phyloP scores from a whole-genome alignment of 129 eudicot species.

The Lactuca sativa region DNA sequence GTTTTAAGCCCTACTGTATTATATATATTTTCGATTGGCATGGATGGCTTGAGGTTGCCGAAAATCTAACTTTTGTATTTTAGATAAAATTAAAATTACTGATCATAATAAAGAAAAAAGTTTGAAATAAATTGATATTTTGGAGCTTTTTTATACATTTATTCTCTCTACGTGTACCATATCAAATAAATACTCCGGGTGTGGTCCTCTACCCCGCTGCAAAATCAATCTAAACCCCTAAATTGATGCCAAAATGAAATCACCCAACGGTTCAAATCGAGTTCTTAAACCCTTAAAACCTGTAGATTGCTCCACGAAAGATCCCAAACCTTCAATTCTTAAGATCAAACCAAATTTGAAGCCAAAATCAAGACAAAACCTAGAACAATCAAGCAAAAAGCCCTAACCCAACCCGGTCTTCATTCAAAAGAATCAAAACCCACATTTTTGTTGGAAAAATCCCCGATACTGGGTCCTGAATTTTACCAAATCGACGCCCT shows the following conservation, averaged over 20 bases:
- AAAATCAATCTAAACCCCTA: slow-evolving; percentile 8
- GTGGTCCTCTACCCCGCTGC: slow-evolving; percentile 7
- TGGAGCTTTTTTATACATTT: too few species aligned
- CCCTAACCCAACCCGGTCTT: slow-evolving; percentile 22
- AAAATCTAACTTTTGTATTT: too few species aligned
- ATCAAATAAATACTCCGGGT: neutral
- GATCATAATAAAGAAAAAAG: too few species aligned
- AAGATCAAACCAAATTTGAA: slow-evolving; percentile 32
- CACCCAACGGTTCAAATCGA: slow-evolving; percentile 42
- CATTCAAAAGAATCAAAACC: slow-evolving; percentile 25
- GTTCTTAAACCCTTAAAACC: slow-evolving; percentile 33
- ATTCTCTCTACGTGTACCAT: too few species aligned
- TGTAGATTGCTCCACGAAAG: slow-evolving; percentile 4
- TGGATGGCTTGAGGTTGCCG: too few species aligned
- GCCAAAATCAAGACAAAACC: slow-evolving; percentile 35
- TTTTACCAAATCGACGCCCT: slow-evolving; percentile 88
- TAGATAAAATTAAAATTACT: too few species aligned
- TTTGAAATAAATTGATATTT: too few species aligned
- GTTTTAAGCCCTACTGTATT: too few species aligned
- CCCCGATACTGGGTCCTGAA: slow-evolving; percentile 48
- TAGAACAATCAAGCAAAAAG: slow-evolving; percentile 27
- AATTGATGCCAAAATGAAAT: slow-evolving; percentile 28
- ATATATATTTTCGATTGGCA: too few species aligned
- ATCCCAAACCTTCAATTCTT: slow-evolving; percentile 29
- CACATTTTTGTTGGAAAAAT: slow-evolving; percentile 31